Evolutionary conservation across 2,329 filamentous ascomycete species (phyloP), one percentile per base, ranked within the genome.

Genomic region (Dactylellina drechsleri): DNA sequence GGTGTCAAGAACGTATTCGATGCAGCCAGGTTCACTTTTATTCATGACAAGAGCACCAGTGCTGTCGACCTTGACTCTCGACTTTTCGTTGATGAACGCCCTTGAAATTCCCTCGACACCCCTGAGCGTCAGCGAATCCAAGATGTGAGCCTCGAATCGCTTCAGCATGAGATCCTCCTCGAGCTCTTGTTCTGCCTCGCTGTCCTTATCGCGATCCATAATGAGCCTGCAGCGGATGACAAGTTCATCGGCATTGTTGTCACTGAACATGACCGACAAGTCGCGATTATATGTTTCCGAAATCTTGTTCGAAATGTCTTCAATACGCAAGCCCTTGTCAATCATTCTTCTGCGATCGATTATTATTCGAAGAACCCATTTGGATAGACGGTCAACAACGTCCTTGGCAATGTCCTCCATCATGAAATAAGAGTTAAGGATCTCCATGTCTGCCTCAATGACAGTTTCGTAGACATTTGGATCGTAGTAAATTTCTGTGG

Each of bases 401-500:
- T 87, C 85, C 74, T 88, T 87, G 49, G 92, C 89, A 18, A 83
- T 84, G 49, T 96, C 92, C 0, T 92, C 92, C 81, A 98, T 92
- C 81, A 98, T 89, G 84, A 94, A 98, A 85, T 97, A 97, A 0
- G 94, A 96, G 79, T 97, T 93, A 5, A 99, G 92, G 88, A 98
- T 96, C 80, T 98, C 95, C 75, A 87, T 83, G 85, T 99, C 95
- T 67, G 91, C 91, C 41, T 91, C 87, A 79, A 99, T 96, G 77
- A 89, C 91, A 0, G 96, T 99, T 31, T 87, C 86, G 79, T 91
- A 88, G 73, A 97, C 90, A 73, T 96, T 91, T 0, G 95, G 95
- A 81, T 99, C 95, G 80, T 98, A 98, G 86, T 97, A 97, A 73
- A 99, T 94, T 82, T 99, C 96, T 0, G 93, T 96, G 54, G 92